Evolutionary conservation across 2,329 filamentous ascomycete genomes (phyloP), one percentile per base, ranked within the genome.

Genomic region (Purpureocillium lavendulum): DNA sequence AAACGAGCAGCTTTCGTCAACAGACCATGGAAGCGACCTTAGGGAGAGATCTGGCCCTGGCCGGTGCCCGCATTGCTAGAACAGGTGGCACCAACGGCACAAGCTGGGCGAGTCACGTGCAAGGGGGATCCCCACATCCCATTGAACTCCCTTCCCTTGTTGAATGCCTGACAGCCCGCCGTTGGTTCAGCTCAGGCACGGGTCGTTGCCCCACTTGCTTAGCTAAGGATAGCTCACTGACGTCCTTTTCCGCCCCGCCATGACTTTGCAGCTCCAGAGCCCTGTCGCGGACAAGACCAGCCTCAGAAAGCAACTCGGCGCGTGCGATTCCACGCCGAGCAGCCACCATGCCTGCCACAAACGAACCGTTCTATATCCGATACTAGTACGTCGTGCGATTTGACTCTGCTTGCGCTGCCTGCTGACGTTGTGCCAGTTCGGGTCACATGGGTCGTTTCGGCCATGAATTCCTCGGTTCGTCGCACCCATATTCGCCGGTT

Each of bases 391-490:
- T 62, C 29, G 17, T 15, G n/a, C 11, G 11, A 14, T 12, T 13
- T 30, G 29, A 7, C 29, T 6, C 12, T 13, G 5, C 29, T 14
- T 13, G 11, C n/a, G 7, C 7, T 30, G n/a, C n/a, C 14, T 35
- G 21, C 40, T 46, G 21, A 45, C 34, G 12, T 28, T 26, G 7
- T 33, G 15, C 53, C 59, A 97, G 90, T 73, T 97, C 92, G 51
- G 92, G 92, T 55, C 92, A 98, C 66, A 92, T 88, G 64, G 92
- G 92, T 57, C 85, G 90, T 49, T 96, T 97, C 64, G 92, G 92
- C 48, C 92, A 98, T 67, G 92, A 98, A 66, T 98, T 98, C 59
- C 72, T 98, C 55, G 92, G 90, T 96, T 26, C 21, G 21, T 26
- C 21, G 21, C 21, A 49, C 32, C 51, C 17, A 5, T 26, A 15